These are phyloP conservation scores for Apiospora rasikravindrae DNA, from an alignment of 2,329 filamentous ascomycete genomes.

Conservation along the genomic window DNA sequence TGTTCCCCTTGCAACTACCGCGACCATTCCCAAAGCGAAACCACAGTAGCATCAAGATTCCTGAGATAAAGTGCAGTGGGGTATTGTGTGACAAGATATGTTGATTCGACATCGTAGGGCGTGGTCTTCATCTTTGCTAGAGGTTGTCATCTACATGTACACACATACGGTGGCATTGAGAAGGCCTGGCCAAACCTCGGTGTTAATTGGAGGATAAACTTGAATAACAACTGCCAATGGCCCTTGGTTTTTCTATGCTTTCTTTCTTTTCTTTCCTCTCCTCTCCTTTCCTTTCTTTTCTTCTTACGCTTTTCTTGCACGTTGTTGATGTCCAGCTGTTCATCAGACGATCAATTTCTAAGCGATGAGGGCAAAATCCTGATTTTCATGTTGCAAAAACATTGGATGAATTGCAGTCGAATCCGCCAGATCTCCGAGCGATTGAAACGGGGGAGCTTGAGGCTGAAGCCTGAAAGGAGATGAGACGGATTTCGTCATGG, in stretches of 20 bases:
- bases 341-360: not conserved
- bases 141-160: not conserved
- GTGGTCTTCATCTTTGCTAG: not conserved
- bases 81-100: not conserved
- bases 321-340: not conserved
- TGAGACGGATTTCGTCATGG: constrained; percentile 13
- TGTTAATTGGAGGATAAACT: constrained; percentile 6
- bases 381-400: not conserved
- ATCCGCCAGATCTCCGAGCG: not conserved
- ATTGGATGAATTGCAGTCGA: not conserved
- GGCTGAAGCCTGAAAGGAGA: not conserved
- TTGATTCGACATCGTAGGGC: not conserved
- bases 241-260: not conserved
- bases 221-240: not conserved
- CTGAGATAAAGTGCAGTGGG: constrained; percentile 4
- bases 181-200: not conserved
- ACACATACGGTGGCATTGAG: not conserved
- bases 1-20: constrained; percentile 14
- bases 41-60: constrained; percentile 14
- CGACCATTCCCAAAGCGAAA: constrained; percentile 15
- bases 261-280: not conserved
- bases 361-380: not conserved
- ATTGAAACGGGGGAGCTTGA: not conserved
- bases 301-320: not conserved
- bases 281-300: not conserved